Evolutionary conservation across 2,329 filamentous ascomycete genomes (phyloP).

Genomic region (Fusarium sarcochroum): DNA sequence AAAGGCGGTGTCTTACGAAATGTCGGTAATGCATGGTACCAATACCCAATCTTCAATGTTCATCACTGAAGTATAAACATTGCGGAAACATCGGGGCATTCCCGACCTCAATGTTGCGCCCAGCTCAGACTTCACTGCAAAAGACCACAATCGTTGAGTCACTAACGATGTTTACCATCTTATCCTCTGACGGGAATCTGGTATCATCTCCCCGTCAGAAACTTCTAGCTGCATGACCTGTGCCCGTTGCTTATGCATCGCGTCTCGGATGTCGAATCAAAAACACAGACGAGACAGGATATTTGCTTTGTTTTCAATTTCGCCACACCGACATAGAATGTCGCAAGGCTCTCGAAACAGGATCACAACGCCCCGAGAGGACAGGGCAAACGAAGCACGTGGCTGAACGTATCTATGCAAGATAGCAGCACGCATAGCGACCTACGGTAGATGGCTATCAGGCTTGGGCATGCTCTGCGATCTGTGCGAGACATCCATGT

Average conservation of each 20-base stretch:
- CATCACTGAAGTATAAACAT: slow-evolving; percentile 12
- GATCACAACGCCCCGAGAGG: not conserved
- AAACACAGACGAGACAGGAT: slow-evolving; percentile 4
- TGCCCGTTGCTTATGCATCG: slow-evolving; percentile 9
- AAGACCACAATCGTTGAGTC: slow-evolving; percentile 2
- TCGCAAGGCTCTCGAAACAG: slow-evolving; percentile 34
- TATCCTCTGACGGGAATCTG: not conserved
- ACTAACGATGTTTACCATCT: not conserved
- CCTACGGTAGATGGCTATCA: not conserved
- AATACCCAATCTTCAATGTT: not conserved
- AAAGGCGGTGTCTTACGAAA: not conserved
- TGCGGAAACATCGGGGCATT: slow-evolving; percentile 9
- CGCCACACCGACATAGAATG: slow-evolving; percentile 47
- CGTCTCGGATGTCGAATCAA: slow-evolving; percentile 16
- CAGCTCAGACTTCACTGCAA: not conserved
- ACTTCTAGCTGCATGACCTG: slow-evolving; percentile 22
- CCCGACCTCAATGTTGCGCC: slow-evolving; percentile 19
- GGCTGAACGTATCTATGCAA: slow-evolving; percentile 13
- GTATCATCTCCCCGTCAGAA: slow-evolving; percentile 13
- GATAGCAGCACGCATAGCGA: not conserved
- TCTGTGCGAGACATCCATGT: slow-evolving; percentile 5
- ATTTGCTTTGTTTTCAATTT: slow-evolving; percentile 40
- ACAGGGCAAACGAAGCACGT: slow-evolving; percentile 7
- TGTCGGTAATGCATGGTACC: not conserved
- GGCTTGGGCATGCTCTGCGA: slow-evolving; percentile 6